Evolutionary conservation across 345 rosid species (phyloP), one percentile per base, ranked within the genome.

Genomic region (Luvunga scandens): DNA sequence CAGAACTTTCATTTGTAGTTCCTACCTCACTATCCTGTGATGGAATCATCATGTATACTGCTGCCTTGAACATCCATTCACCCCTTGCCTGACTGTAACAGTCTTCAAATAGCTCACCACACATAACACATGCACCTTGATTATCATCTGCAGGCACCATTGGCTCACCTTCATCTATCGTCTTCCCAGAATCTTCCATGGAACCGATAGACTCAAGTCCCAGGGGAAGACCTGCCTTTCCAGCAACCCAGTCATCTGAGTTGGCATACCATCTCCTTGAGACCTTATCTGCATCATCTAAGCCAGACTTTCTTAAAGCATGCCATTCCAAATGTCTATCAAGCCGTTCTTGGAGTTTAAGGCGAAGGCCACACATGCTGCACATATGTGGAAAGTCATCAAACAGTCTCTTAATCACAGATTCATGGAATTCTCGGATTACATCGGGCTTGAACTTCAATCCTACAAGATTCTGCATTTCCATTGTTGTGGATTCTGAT

Each of bases 21-120:
- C 71, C 83, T 2, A 57, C 53, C 59, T 69, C 76, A 75, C 55
- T 60, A 31, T 79, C 78, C 57, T 61, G 79, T 7, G 71, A 61
- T 39, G 91, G 81, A 68, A 80, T 76, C 50, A 81, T 79, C 87
- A 94, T 72, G 86, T 79, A 84, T 27, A 88, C 83, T 72, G 98
- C 94, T 78, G 87, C 97, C 66, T 85, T 92, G 82, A 94, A 94
- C 97, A 94, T 89, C 98, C 99, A 96, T 78, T 83, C 86, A 73
- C 74, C 83, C 76, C 30, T 86, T 76, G 82, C 90, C 39, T 72
- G 86, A 85, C 88, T 75, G 81, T 86, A 96, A 83, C 83, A 86
- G 76, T 96, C 99, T 80, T 96, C 97, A 87, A 96, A 96, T 69
- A 94, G 77, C 81, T 91, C 93, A 45, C 98, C 99, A 79, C 99